Evolutionary conservation across 495 filamentous ascomycete species (phyloP).

Genomic region (Podospora pseudocomata): DNA sequence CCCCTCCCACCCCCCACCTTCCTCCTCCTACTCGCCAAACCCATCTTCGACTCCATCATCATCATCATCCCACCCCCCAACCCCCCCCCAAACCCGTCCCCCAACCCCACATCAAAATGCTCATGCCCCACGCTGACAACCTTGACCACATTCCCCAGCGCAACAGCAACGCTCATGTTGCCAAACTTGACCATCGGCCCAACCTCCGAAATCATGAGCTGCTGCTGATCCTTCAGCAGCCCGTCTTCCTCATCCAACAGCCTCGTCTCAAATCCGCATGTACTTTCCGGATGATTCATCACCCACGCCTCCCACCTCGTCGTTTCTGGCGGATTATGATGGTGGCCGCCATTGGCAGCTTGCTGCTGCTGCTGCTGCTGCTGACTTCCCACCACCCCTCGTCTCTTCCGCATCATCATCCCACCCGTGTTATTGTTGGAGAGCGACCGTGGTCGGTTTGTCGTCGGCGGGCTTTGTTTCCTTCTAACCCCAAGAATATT

Average conservation of each 20-base stretch:
- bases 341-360: background rate
- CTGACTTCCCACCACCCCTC: conserved; percentile 10
- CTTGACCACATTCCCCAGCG: conserved; percentile 65
- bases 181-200: conserved; percentile 60
- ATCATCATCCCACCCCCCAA: conserved; percentile 10
- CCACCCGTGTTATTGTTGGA: background rate
- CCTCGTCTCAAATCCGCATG: conserved; percentile 36
- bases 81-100: conserved; percentile 21
- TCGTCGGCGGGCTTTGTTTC: conserved; percentile 4
- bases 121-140: conserved; percentile 60
- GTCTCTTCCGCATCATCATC: background rate
- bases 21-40: conserved; percentile 3
- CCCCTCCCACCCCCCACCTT: conserved; percentile 13
- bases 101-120: conserved; percentile 45
- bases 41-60: background rate
- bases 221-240: conserved; percentile 12
- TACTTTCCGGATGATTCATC: conserved; percentile 44
- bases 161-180: conserved; percentile 57
- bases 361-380: background rate
- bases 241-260: conserved; percentile 36
- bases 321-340: background rate
- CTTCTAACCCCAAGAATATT: conserved; percentile 48
- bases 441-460: conserved; percentile 9
- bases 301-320: conserved; percentile 64
- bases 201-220: conserved; percentile 56